A percentile compares a stretch with the other conserved stretches of the same genome.
Evolutionary conservation across 305 asterid species (phyloP).

Genomic region (Fraxinus floribunda): DNA sequence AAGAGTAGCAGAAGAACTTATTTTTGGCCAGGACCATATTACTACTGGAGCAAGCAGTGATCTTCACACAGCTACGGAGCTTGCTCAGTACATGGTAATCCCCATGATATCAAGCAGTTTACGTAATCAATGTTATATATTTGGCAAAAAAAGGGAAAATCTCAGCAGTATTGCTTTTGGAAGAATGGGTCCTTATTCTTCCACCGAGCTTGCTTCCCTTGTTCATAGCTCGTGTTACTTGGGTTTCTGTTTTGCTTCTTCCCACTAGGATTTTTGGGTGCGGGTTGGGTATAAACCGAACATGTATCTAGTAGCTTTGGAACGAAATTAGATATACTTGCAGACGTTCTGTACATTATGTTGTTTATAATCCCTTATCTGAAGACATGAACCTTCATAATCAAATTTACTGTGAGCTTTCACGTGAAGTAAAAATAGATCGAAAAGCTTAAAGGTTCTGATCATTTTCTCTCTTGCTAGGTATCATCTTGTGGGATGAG

Average conservation of each 20-base stretch:
- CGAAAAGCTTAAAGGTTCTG: background rate
- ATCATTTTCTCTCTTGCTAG: constrained; percentile 32
- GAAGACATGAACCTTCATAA: background rate
- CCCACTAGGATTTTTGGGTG: background rate
- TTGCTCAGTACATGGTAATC: constrained; percentile 88
- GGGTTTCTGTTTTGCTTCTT: background rate
- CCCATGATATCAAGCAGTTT: background rate
- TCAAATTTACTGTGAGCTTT: background rate
- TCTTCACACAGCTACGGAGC: constrained; percentile 86
- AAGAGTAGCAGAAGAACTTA: constrained; percentile 92
- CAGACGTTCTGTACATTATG: background rate
- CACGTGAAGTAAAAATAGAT: background rate
- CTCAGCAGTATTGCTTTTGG: background rate
- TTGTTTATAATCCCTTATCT: background rate
- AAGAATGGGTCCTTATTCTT: background rate
- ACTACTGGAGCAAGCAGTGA: constrained; percentile 95
- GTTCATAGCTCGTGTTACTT: background rate
- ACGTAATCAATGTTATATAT: background rate
- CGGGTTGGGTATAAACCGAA: background rate
- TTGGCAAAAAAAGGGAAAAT: background rate
- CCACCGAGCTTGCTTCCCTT: background rate
- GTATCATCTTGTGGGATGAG: constrained; percentile 94
- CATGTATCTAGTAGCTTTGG: background rate
- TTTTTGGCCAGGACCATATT: constrained; percentile 79
- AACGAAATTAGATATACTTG: background rate